A percentile compares a stretch with the other conserved stretches of the same genome.
Evolutionary conservation across 257 asterid species (phyloP).

Genomic region (Nicotiana attenuata): DNA sequence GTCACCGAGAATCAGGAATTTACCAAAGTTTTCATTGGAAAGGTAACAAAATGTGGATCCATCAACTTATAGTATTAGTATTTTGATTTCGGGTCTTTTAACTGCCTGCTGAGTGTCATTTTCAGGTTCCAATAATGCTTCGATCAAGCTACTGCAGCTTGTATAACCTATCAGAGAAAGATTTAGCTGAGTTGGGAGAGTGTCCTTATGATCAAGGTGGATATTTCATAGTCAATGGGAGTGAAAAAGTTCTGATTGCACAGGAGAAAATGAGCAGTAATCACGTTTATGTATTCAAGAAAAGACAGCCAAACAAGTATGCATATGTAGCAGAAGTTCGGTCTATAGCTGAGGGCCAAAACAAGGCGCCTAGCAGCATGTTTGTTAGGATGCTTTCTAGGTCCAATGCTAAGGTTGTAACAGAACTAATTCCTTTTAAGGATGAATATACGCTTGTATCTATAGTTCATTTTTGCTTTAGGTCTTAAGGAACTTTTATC

Average conservation of each 20-base stretch:
- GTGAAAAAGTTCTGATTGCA: constrained; percentile 97
- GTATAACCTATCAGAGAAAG: constrained; percentile 89
- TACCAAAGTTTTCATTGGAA: constrained; percentile 93
- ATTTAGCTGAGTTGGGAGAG: constrained; percentile 96
- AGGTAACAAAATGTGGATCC: constrained; percentile 37
- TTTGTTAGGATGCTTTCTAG: constrained; percentile 97
- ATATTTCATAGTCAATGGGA: constrained; percentile 89
- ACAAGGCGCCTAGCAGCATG: constrained; percentile 95
- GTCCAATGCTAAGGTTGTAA: constrained; percentile 91
- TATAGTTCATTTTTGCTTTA: background rate
- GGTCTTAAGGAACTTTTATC: background rate
- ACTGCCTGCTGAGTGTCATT: background rate
- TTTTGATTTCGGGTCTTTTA: background rate
- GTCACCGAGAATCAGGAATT: constrained; percentile 94
- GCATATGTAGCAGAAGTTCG: constrained; percentile 91
- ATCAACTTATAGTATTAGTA: background rate
- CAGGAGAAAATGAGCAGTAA: constrained; percentile 99
- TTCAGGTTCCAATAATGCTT: constrained; percentile 92
- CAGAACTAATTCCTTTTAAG: background rate
- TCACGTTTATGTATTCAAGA: constrained; percentile 93
- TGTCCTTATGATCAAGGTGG: constrained; percentile 99
- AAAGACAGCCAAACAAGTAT: constrained; percentile 98
- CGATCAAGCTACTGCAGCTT: constrained; percentile 94
- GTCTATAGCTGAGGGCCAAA: constrained; percentile 94
- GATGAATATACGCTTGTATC: background rate